Conservation (phyloP, 2,329 filamentous ascomycete genomes). For the Trichoderma endophyticum region DNA sequence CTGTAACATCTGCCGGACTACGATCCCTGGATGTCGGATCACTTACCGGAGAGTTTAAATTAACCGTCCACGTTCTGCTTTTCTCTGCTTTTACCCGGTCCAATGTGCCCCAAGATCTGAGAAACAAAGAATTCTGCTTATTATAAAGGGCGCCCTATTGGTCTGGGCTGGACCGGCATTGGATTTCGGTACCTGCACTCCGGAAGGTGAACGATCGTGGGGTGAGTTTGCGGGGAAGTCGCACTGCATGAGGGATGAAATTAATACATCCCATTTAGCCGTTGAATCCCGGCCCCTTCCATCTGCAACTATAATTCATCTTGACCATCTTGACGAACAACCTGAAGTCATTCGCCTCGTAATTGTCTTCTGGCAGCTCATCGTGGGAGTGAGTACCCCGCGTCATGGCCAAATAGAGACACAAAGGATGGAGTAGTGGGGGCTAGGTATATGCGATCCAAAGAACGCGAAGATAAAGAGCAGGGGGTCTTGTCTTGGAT, state of each 20-base stretch:
- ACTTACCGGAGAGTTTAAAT: background rate
- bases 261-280: background rate
- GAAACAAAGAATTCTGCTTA: background rate
- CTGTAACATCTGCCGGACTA: background rate
- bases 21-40: background rate
- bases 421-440: background rate
- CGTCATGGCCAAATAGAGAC: background rate
- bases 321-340: background rate
- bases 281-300: background rate
- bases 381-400: background rate
- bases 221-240: background rate
- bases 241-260: background rate
- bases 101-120: background rate
- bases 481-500: background rate
- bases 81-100: background rate
- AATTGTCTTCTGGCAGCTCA: background rate
- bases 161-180: background rate
- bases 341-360: background rate
- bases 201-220: background rate
- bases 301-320: background rate
- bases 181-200: background rate
- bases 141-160: background rate
- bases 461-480: background rate
- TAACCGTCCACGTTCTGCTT: background rate
- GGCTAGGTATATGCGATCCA: background rate